A percentile compares a stretch with the other conserved stretches of the same genome.
Conservation (phyloP, 768 basidiomycete species). For the Calocybe gangraenosa region DNA sequence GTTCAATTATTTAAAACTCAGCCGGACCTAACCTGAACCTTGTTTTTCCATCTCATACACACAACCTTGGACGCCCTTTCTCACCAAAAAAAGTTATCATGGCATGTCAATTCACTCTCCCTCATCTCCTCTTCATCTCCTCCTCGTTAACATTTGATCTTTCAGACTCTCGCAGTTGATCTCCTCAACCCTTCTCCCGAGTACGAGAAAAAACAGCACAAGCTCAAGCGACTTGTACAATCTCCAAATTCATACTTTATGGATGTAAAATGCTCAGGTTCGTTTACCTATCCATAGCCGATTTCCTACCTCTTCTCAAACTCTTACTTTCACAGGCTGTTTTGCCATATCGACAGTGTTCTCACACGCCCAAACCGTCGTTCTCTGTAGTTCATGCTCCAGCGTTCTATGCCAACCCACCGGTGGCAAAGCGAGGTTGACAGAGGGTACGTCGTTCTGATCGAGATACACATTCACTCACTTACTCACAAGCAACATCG, state of each 20-base stretch:
- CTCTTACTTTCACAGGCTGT: constrained; percentile 61
- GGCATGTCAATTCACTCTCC: constrained; percentile 18
- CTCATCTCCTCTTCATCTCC: neutral
- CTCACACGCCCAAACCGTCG: constrained; percentile 98
- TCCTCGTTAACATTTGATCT: constrained; percentile 1
- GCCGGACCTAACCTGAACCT: constrained; percentile 32
- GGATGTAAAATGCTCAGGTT: constrained; percentile 99
- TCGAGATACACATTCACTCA: constrained; percentile 3
- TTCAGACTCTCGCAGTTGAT: constrained; percentile 96
- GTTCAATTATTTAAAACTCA: constrained; percentile 33
- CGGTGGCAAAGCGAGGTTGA: constrained; percentile 96
- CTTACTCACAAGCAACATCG: constrained; percentile 6
- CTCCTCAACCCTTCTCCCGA: constrained; percentile 94
- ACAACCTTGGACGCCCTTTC: constrained; percentile 33
- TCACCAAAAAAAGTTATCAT: constrained; percentile 25
- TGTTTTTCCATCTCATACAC: constrained; percentile 32
- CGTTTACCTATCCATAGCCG: constrained; percentile 26
- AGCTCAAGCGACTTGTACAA: constrained; percentile 99
- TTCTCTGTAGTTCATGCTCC: constrained; percentile 89
- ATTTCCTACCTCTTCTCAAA: neutral
- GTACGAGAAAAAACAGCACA: constrained; percentile 87
- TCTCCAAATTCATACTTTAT: constrained; percentile 99
- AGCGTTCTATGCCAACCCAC: constrained; percentile 97
- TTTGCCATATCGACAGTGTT: constrained; percentile 96
- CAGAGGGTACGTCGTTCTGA: constrained; percentile 82